Evolutionary conservation across 2,329 filamentous ascomycete species (phyloP).

Genomic region (Alternaria tenuissima): DNA sequence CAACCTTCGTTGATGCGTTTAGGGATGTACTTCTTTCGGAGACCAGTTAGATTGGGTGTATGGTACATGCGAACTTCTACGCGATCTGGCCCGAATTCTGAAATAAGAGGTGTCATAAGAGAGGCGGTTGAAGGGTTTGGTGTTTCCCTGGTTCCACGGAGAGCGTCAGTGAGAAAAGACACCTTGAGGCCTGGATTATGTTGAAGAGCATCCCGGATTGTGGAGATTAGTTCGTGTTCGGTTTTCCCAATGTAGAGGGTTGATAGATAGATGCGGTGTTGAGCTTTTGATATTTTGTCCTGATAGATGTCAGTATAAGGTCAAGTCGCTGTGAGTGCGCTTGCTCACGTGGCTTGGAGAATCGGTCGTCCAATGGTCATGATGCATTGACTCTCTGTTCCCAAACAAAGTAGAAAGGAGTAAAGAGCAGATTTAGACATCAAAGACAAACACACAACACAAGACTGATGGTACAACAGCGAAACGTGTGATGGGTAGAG

Average conservation of each 20-base stretch:
- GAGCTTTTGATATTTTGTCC: conserved; percentile 80
- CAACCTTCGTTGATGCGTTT: conserved; percentile 96
- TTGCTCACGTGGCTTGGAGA: neutral
- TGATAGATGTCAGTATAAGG: conserved; percentile 23
- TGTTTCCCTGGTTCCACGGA: conserved; percentile 90
- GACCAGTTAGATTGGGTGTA: conserved; percentile 90
- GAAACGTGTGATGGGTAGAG: neutral
- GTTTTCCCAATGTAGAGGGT: conserved; percentile 96
- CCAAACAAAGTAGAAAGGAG: neutral
- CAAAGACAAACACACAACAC: neutral
- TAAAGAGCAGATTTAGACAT: neutral
- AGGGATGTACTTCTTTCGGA: conserved; percentile 84
- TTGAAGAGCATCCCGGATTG: conserved; percentile 76
- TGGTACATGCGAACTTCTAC: conserved; percentile 98
- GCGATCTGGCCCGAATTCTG: conserved; percentile 81
- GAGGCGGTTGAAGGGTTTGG: conserved; percentile 88
- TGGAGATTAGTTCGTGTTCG: conserved; percentile 85
- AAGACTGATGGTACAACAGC: neutral
- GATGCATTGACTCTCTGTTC: neutral
- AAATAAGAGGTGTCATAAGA: conserved; percentile 81
- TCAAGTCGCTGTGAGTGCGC: neutral
- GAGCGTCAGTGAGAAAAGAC: conserved; percentile 88
- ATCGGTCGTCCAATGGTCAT: neutral
- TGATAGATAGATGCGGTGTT: conserved; percentile 86
- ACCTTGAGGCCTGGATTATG: conserved; percentile 79